Evolutionary conservation across 345 rosid genomes (phyloP).

Genomic region (Eucalyptus polyanthemos): DNA sequence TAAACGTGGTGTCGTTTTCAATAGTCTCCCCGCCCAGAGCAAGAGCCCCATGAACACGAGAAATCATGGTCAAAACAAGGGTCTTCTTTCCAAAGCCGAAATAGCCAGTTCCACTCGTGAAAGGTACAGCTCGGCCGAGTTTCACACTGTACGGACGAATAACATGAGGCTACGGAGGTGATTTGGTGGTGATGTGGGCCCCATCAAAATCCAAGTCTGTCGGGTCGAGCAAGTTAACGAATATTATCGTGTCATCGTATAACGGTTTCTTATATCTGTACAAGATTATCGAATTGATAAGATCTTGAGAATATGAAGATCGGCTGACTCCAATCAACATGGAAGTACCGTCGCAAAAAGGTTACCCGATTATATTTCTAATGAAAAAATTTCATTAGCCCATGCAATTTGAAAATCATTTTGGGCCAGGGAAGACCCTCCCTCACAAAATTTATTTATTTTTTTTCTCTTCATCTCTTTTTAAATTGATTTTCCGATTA

Average conservation of each 20-base stretch:
- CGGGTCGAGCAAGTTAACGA: neutral
- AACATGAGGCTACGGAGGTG: neutral
- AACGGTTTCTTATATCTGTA: fast-evolving
- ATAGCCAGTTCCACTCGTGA: neutral
- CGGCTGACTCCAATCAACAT: neutral
- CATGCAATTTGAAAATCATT: neutral
- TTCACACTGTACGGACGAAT: neutral
- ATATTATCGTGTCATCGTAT: neutral
- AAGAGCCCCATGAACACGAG: neutral
- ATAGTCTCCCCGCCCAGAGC: neutral
- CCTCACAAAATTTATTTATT: neutral
- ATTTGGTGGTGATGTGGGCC: neutral
- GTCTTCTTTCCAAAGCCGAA: neutral
- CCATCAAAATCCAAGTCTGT: neutral
- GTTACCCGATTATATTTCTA: no score
- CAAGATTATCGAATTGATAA: neutral
- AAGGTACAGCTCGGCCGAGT: neutral
- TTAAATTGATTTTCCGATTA: neutral
- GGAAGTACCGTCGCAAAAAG: neutral
- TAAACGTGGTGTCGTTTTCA: neutral
- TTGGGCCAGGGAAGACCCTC: neutral
- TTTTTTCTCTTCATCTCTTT: neutral
- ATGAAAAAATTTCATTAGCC: neutral
- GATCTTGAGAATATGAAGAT: neutral
- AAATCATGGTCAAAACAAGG: neutral